Base-by-base conservation (phyloP, 2,329 filamentous ascomycete genomes). In the Tolypocladium cylindrosporum region DNA sequence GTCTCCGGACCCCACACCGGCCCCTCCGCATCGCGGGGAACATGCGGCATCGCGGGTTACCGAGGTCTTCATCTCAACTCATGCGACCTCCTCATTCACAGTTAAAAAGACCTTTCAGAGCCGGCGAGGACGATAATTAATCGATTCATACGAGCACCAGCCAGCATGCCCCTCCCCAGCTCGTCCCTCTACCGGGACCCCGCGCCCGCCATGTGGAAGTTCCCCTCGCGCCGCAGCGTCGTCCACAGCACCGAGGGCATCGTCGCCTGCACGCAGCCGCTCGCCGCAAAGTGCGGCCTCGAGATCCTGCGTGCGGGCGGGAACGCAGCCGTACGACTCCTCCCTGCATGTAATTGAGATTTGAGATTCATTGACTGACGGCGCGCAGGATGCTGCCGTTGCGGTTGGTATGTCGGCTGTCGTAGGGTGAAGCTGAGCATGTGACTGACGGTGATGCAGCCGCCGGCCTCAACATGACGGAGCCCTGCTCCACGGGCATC, bases 201-300 rank as follows among this genome's bases (percentile, higher is more conserved):
- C 27, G 74, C 77, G 56, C 69, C 69, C 54, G 73, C 77, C 58
- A 86, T 90, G 66, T 75, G 79, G 61, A 80, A 82, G 61, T 93
- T 90, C 69, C 73, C 89, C 11, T 95, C 91, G 65, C 84, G 93
- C 43, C 81, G 94, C 61, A 97, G 93, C 65, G 91, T 96, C 14
- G 90, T 97, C 14, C 92, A 97, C 71, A 96, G 91, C 71, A 92
- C 89, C 6, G 88, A 92, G 67, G 93, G 91, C 52, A 96, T 97
- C 59, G 89, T 97, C 54, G 83, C 92, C 13, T 95, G 89, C 69
- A 89, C 91, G 1, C 93, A 97, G 71, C 91, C 94, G 16, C 78
- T 97, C 57, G 94, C 94, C 7, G 88, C 90, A 31, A 89, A 89
- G 73, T 95, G 91, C 60, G 94, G 94, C 27, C 83, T 97, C 56